Base-by-base conservation (phyloP, 768 basidiomycete genomes). In the Dioszegia hungarica region DNA sequence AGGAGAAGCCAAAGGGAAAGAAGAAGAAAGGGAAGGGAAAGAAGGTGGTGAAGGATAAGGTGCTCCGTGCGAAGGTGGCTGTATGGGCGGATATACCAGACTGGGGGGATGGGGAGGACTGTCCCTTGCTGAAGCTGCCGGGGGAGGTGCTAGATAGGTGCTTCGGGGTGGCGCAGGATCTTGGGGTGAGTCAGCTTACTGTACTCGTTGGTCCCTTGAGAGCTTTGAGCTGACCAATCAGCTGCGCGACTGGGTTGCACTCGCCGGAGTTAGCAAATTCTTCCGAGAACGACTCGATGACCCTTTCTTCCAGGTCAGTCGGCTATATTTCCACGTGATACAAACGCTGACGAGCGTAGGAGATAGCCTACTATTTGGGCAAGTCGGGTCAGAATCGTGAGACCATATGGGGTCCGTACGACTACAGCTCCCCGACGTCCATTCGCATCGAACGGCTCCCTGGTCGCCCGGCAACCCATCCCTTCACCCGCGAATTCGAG, bases 221-320 rank as follows among this genome's bases (percentile, higher is more conserved):
- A n/a, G 15, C 22, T 12, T 20, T 28, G 25, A 19, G 38, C 45
- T 31, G n/a, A 48, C 46, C 19, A 24, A 4, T 14, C 40, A 67
- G 66, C 20, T 50, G 9, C 44, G 60, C 17, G 66, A 67, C 24
- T 64, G 59, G 46, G 25, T 67, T n/a, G 54, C 66, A 19, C 51
- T 67, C 19, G 62, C 66, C 17, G 66, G 66, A 4, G 51, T 46
- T 1, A 62, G 40, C 12, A 56, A 43, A 22, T 50, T 56, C 34
- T 67, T 67, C 40, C 41, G 66, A 17, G 27, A 59, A 19, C 60
- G 50, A 19, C 38, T 67, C 19, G 51, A 45, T 17, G 46, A 67
- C 25, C 33, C 19, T 0, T 54, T 64, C 22, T 67, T 67, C 57
- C 39, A 54, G 4, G 65, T 67, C 39, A 36, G 64, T 47, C 5